Evolutionary conservation across 306 rosid genomes (phyloP).

Genomic region (barrel medic (Medicago truncatula)): DNA sequence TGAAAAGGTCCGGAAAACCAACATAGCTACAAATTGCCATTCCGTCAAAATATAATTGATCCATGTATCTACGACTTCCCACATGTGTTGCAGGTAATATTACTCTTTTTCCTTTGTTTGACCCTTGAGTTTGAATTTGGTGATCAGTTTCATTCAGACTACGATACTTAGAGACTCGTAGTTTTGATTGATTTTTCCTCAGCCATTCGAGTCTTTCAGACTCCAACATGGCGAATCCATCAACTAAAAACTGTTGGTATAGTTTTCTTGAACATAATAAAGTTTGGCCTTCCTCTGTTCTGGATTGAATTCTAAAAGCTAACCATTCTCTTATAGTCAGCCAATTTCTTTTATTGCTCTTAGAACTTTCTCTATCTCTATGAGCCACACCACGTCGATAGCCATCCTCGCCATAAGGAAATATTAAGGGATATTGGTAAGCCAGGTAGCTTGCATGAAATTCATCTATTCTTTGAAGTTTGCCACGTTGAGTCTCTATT

Average conservation of each 20-base stretch:
- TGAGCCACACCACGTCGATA: neutral
- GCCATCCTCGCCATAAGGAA: constrained; percentile 22
- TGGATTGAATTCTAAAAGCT: constrained; percentile 1
- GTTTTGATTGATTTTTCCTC: neutral
- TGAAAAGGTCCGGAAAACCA: constrained; percentile 12
- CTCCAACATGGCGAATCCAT: constrained; percentile 1
- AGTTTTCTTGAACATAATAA: constrained; percentile 10
- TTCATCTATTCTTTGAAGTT: constrained; percentile 12
- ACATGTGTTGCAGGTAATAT: neutral
- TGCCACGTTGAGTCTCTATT: neutral
- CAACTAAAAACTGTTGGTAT: constrained; percentile 5
- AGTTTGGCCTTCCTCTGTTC: neutral
- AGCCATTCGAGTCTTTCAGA: neutral
- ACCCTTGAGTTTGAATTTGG: neutral
- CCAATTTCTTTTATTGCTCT: neutral
- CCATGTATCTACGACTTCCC: constrained; percentile 1
- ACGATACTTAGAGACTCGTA: neutral
- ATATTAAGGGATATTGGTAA: constrained; percentile 5
- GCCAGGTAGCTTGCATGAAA: neutral
- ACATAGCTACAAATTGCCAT: constrained; percentile 14
- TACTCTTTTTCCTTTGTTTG: neutral
- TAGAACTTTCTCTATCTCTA: neutral
- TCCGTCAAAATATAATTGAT: constrained; percentile 15
- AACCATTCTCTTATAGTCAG: neutral
- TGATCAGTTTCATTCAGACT: neutral